Base-by-base conservation (phyloP, 345 rosid species). In the Hypericum perforatum region DNA sequence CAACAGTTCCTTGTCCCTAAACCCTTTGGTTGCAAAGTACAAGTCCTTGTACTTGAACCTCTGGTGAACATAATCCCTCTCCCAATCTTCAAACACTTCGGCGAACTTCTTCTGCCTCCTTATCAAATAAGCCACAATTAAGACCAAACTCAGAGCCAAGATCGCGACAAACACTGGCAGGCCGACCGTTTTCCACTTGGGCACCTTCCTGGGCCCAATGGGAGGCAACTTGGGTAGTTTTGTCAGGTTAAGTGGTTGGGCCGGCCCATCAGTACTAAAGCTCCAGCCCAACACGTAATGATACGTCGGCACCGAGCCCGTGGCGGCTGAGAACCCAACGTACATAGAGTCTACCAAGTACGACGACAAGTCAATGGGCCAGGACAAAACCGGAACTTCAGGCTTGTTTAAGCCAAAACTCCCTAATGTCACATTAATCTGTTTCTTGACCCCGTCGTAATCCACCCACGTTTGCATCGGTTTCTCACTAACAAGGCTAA, bases 271-370 rank as follows among this genome's bases (percentile, higher is more conserved):
- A 45, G 4, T 45, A 45, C 44, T 56, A 45, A 56, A 63, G 61
- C 61, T 63, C 67, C 67, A 63, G 1, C 67, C 67, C 9, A 63
- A 52, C 36, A 63, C 56, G 10, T 63, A 63, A 36, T 56, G 67
- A 22, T 37, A 0, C 9, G 61, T 54, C 1, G 67, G n/a, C 0
- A 50, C 5, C 2, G 61, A 11, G 2, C 67, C 61, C 3, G 67
- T 63, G 0, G 61, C 41, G 13, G 67, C 16, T 48, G 67, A 63
- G 56, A 63, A 56, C n/a, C 61, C 61, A 38, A 56, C 56, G 51
- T 49, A 63, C 67, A 63, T 63, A 3, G 22, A 38, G 14, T 52
- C 67, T 42, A 7, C 15, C 0, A 63, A 7, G 11, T 14, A 6
- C 6, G 5, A 0, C 9, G 56, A 36, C 38, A 63, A 45, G 50